Evolutionary conservation across 371 early-diverging fungal genomes (phyloP).

Genomic region (Saksenaea oblongispora): DNA sequence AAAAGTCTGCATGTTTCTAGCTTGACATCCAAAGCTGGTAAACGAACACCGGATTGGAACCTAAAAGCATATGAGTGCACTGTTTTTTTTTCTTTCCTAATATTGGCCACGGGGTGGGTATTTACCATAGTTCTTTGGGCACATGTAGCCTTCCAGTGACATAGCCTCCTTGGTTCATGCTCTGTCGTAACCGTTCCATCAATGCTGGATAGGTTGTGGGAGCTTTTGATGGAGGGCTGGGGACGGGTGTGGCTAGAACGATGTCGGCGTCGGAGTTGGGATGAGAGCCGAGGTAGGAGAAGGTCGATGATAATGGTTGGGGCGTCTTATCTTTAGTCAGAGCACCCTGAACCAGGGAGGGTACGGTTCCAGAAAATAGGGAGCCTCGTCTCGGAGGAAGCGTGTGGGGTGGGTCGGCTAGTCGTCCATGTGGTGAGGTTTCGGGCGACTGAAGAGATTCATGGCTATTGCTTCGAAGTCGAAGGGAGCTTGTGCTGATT

Average conservation of each 20-base stretch:
- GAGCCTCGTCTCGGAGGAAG: slow-evolving; percentile 2
- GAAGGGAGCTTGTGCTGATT: slow-evolving; percentile 2
- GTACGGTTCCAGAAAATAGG: neutral
- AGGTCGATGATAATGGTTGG: neutral
- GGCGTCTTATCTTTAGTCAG: neutral
- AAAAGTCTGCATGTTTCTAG: slow-evolving; percentile 25
- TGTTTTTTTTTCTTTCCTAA: neutral
- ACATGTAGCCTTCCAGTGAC: slow-evolving; percentile 26
- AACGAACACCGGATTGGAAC: slow-evolving; percentile 31
- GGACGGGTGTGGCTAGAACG: neutral
- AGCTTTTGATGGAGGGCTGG: neutral
- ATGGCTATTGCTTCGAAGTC: slow-evolving; percentile 1
- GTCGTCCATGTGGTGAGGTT: neutral
- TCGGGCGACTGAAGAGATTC: neutral
- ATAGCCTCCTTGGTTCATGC: slow-evolving; percentile 35
- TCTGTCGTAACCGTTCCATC: slow-evolving; percentile 18
- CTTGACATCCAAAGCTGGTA: slow-evolving; percentile 31
- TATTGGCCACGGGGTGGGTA: no score
- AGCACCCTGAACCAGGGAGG: slow-evolving; percentile 4
- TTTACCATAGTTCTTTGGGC: slow-evolving; percentile 39
- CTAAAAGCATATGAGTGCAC: slow-evolving; percentile 15
- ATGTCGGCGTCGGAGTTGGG: neutral
- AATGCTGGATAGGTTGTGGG: slow-evolving; percentile 1
- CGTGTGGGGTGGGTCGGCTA: neutral
- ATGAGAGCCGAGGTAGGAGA: neutral